Conservation (phyloP, 2,329 filamentous ascomycete genomes). For the Beauveria asiatica region DNA sequence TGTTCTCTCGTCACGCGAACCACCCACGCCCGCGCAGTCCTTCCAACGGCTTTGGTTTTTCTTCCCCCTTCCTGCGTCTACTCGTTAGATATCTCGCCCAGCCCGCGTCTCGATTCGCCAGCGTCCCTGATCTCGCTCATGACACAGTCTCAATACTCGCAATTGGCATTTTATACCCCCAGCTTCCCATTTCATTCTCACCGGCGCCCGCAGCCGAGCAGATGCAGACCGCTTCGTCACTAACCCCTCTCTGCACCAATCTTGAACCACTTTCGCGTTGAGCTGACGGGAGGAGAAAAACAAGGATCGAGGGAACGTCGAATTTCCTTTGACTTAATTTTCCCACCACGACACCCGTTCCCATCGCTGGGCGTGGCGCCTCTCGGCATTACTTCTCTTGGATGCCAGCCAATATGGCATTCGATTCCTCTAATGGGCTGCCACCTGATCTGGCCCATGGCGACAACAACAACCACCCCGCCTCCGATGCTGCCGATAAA, state of each 20-base stretch:
- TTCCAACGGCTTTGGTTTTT: not conserved
- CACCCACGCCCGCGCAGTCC: not conserved
- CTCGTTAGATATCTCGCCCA: not conserved
- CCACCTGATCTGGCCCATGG: slow-evolving; percentile 29
- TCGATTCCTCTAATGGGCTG: slow-evolving; percentile 37
- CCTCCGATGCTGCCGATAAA: slow-evolving; percentile 24
- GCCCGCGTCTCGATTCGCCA: not conserved
- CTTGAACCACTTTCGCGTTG: slow-evolving; percentile 9
- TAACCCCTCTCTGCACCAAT: slow-evolving; percentile 7
- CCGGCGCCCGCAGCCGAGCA: slow-evolving; percentile 9
- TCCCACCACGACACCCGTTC: not conserved
- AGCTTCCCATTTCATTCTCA: not conserved
- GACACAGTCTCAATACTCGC: not conserved
- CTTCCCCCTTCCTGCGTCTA: not conserved
- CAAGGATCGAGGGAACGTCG: not conserved
- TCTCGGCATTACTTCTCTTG: not conserved
- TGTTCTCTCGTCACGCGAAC: slow-evolving; percentile 7
- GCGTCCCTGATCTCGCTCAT: not conserved
- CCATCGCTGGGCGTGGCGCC: not conserved
- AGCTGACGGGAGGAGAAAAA: not conserved
- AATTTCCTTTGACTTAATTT: not conserved
- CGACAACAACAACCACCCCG: slow-evolving; percentile 16
- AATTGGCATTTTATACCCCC: slow-evolving; percentile 9
- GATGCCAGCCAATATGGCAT: slow-evolving; percentile 30
- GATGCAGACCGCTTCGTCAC: slow-evolving; percentile 12